Percentiles rank a stretch among this genome's conserved stretches.
phyloP scores from a whole-genome alignment of 371 early-diverging fungal genomes.

The Mortierella sp. region DNA sequence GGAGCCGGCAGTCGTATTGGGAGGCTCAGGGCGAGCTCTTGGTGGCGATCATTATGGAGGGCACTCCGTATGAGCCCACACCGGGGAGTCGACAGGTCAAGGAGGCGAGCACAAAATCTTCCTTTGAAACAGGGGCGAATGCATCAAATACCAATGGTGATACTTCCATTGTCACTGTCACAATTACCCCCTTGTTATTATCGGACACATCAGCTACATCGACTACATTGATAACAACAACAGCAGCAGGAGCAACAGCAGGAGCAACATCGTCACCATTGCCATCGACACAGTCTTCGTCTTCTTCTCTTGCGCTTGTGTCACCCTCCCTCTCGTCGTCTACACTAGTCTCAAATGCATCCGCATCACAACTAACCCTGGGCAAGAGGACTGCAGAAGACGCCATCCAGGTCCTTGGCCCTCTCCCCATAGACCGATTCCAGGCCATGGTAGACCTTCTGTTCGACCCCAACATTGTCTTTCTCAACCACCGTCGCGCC shows the following conservation, averaged over 20 bases:
- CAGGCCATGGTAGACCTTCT: slow-evolving; percentile 38
- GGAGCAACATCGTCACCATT: background rate
- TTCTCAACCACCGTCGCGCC: slow-evolving; percentile 38
- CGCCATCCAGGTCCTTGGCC: background rate
- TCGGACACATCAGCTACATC: background rate
- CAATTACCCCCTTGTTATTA: background rate
- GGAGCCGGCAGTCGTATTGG: slow-evolving; percentile 41
- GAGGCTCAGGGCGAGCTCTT: slow-evolving; percentile 33
- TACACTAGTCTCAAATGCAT: background rate
- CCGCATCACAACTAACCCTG: background rate
- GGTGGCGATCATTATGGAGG: slow-evolving; percentile 34
- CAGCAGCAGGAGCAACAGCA: background rate
- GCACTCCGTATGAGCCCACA: slow-evolving; percentile 27
- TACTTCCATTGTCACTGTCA: background rate
- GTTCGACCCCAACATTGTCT: slow-evolving; percentile 46
- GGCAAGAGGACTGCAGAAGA: slow-evolving; percentile 8
- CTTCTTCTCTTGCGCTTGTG: background rate
- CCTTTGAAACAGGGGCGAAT: slow-evolving; percentile 11
- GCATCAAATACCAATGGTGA: background rate
- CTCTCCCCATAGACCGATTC: slow-evolving; percentile 36
- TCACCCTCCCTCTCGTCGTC: background rate
- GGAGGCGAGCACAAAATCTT: slow-evolving; percentile 9
- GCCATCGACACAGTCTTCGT: background rate
- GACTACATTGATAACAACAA: background rate
- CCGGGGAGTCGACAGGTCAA: slow-evolving; percentile 9